phyloP scores from a whole-genome alignment of 148 eudicot genomes.

The Drosera capensis region DNA sequence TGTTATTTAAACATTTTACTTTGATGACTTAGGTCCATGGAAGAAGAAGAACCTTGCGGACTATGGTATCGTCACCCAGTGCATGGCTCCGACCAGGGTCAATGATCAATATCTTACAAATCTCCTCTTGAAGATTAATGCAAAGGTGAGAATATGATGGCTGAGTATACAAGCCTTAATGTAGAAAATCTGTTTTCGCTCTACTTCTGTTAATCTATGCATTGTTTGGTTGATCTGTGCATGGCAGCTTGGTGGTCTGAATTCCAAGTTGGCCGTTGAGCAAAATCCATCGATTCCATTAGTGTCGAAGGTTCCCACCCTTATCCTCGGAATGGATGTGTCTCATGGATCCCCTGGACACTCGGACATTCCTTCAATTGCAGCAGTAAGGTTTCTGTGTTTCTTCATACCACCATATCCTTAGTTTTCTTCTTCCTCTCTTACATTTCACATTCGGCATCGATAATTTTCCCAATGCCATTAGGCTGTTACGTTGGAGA shows the following conservation, averaged over 20 bases:
- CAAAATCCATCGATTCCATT: constrained; percentile 44
- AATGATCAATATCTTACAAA: constrained; percentile 88
- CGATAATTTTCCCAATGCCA: not conserved
- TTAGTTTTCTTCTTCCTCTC: not conserved
- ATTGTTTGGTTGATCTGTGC: not conserved
- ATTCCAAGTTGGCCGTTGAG: constrained; percentile 45
- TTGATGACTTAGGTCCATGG: constrained; percentile 61
- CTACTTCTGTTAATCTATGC: too few species aligned
- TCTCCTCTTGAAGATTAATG: constrained; percentile 74
- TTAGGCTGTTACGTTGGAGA: not conserved
- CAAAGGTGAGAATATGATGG: constrained; percentile 77
- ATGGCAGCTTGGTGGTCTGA: constrained; percentile 72
- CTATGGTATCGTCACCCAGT: constrained; percentile 76
- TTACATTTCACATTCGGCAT: not conserved
- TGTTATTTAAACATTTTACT: not conserved
- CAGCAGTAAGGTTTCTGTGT: constrained; percentile 32
- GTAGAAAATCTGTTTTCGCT: too few species aligned
- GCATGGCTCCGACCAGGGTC: constrained; percentile 66
- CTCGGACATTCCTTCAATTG: constrained; percentile 72
- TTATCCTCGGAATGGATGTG: constrained; percentile 69
- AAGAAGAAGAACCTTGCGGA: constrained; percentile 68
- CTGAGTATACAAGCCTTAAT: too few species aligned
- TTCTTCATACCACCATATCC: not conserved
- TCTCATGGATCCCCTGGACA: constrained; percentile 73
- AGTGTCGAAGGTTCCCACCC: constrained; percentile 53